A percentile compares a stretch with the other conserved stretches of the same genome.
Evolutionary conservation across 2,329 filamentous ascomycete genomes (phyloP).

Genomic region (Aspergillus melleus): DNA sequence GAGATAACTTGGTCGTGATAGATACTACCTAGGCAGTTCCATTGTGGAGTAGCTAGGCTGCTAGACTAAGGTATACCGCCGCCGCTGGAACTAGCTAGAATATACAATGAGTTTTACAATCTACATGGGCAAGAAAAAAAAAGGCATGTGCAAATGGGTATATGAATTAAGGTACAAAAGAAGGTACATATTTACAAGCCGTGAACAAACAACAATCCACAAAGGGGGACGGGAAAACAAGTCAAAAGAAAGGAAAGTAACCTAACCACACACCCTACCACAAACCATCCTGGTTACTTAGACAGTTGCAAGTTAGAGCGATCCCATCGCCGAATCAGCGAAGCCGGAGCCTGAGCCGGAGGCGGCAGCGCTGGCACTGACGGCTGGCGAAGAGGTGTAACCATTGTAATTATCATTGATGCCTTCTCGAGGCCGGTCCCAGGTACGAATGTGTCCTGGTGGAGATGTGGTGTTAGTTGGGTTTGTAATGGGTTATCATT

Average conservation of each 20-base stretch:
- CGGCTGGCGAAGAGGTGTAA: conserved; percentile 17
- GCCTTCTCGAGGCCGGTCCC: conserved; percentile 62
- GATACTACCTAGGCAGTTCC: neutral
- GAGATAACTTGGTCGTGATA: too few species aligned
- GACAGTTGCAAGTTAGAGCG: conserved; percentile 5
- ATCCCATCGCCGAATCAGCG: conserved; percentile 19
- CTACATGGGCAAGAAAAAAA: neutral
- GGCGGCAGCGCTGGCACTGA: conserved; percentile 17
- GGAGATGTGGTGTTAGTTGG: conserved; percentile 6
- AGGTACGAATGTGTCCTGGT: conserved; percentile 72
- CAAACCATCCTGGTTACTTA: neutral
- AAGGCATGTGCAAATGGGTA: conserved; percentile 17
- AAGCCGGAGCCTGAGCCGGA: conserved; percentile 17
- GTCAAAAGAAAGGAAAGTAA: neutral
- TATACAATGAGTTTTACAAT: too few species aligned
- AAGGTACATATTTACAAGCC: conserved; percentile 16
- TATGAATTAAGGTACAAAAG: conserved; percentile 11
- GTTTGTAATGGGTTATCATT: conserved; percentile 5
- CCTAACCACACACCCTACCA: neutral
- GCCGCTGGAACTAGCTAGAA: too few species aligned
- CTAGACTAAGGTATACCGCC: too few species aligned
- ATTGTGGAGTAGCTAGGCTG: neutral
- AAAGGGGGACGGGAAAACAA: neutral
- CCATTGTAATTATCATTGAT: conserved; percentile 28
- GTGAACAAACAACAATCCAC: neutral